These are phyloP conservation scores for Gracilaria domingensis DNA, from an alignment of 23 red algal genomes.

Conservation along the genomic window DNA sequence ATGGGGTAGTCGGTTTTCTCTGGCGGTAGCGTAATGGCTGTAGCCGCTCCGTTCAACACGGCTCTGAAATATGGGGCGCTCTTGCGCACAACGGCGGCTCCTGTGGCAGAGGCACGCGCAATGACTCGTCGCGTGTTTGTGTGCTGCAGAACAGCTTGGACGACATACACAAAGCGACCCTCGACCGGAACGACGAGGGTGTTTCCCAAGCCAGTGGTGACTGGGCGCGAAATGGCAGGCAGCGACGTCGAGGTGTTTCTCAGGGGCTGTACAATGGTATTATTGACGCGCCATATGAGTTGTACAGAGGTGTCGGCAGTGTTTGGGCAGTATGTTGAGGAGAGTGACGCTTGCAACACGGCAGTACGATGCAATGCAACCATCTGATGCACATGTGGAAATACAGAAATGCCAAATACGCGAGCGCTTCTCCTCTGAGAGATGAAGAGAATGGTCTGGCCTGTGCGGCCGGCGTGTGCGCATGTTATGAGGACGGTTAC, in stretches of 20 bases:
- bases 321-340: background rate
- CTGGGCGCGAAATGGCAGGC: background rate
- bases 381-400: slow-evolving; percentile 8
- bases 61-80: slow-evolving; percentile 5
- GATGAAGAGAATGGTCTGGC: slow-evolving; percentile 29
- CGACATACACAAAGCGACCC: slow-evolving; percentile 23
- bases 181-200: background rate
- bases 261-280: slow-evolving; percentile 37
- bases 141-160: slow-evolving; percentile 26
- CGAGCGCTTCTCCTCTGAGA: background rate
- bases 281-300: slow-evolving; percentile 37
- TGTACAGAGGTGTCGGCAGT: background rate
- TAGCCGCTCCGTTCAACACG: slow-evolving; percentile 16
- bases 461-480: slow-evolving; percentile 8
- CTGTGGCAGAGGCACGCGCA: slow-evolving; percentile 1
- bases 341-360: background rate
- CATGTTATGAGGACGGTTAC: slow-evolving; percentile 9
- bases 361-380: background rate
- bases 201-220: slow-evolving; percentile 20
- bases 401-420: slow-evolving; percentile 25
- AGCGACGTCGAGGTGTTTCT: background rate
- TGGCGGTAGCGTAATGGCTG: background rate
- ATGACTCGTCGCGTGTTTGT: background rate
- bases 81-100: background rate
- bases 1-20: background rate